These are phyloP conservation scores for Puccinia triticina DNA, from an alignment of 1,284 basidiomycete genomes.

Conservation along the genomic window DNA sequence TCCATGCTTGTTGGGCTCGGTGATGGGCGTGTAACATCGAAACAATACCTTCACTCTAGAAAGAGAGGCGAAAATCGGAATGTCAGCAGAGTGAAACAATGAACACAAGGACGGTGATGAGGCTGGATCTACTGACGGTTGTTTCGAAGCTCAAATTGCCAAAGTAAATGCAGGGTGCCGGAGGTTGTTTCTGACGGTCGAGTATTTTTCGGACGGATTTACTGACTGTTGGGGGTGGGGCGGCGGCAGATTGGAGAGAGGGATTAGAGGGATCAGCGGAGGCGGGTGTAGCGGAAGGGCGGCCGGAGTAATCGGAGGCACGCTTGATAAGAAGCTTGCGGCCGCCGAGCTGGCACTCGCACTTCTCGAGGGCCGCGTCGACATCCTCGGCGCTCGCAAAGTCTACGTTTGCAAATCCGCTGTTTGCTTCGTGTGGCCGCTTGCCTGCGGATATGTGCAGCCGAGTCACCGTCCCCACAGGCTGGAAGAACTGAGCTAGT, in stretches of 20 bases:
- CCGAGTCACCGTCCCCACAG: not conserved
- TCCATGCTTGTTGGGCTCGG: conserved; percentile 12
- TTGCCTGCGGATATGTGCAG: conserved; percentile 29
- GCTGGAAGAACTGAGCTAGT: conserved; percentile 11
- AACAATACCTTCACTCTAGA: conserved; percentile 55
- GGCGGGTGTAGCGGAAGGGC: conserved; percentile 5
- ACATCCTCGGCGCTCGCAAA: conserved; percentile 79
- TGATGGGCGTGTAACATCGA: conserved; percentile 55
- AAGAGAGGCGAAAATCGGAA: not conserved
- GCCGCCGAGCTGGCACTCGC: conserved; percentile 80
- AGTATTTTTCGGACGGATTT: conserved; percentile 83
- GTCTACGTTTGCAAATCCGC: conserved; percentile 88
- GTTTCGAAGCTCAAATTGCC: conserved; percentile 91
- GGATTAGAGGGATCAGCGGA: not conserved
- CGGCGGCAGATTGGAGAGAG: not conserved
- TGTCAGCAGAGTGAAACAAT: not conserved
- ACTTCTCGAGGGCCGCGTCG: conserved; percentile 72
- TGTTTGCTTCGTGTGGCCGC: not conserved
- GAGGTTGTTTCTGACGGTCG: conserved; percentile 76
- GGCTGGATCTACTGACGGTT: conserved; percentile 26
- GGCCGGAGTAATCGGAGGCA: conserved; percentile 61
- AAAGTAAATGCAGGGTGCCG: conserved; percentile 80
- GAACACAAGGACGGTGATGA: not conserved
- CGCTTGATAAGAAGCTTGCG: conserved; percentile 90
- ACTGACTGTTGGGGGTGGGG: conserved; percentile 62